Base-by-base conservation (phyloP, 768 basidiomycete genomes). In the Suillus decipiens region DNA sequence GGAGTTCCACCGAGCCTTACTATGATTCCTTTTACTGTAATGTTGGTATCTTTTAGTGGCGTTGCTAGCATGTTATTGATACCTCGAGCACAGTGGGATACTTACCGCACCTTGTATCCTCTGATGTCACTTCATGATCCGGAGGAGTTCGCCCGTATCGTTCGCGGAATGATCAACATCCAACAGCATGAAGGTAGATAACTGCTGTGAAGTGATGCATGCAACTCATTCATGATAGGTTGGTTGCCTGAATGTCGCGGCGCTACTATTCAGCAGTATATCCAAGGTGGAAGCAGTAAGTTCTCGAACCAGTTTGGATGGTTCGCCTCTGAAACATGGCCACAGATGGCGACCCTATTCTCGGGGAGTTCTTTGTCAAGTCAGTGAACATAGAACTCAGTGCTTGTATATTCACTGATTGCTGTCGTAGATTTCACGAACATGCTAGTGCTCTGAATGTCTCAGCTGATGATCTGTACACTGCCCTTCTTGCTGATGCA, bases 21-120 rank as follows among this genome's bases (percentile, higher is more conserved):
- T 88, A 80, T 61, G 87, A 89, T 70, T 86, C 86, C 0, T 79
- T 87, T 58, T 88, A 89, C 64, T 89, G 87, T 74, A 88, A 89
- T 62, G 87, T 86, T 64, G n/a, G 82, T 67, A 11, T 11, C 24
- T 37, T 56, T 22, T 17, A 60, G 48, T 37, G 15, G 36, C 15
- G 19, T 41, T 11, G 6, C 6, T 57, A 11, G 5, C 15, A n/a
- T 17, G 33, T 50, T 58, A 22, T 31, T 56, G 19, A 28, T 31
- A 10, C 19, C 19, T 17, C 10, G 8, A 47, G 9, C 33, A 9
- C 60, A 87, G 85, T 87, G 86, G 87, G 87, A 89, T 64, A 88
- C 86, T 1, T 88, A 84, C 69, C 79, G 87, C 17, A 86, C 86
- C 0, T 73, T 89, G 11, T 89, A 81, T 67, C 83, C 87, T 0